Evolutionary conservation across 768 basidiomycete genomes (phyloP).

Genomic region (Candolleomyces eurysporus): DNA sequence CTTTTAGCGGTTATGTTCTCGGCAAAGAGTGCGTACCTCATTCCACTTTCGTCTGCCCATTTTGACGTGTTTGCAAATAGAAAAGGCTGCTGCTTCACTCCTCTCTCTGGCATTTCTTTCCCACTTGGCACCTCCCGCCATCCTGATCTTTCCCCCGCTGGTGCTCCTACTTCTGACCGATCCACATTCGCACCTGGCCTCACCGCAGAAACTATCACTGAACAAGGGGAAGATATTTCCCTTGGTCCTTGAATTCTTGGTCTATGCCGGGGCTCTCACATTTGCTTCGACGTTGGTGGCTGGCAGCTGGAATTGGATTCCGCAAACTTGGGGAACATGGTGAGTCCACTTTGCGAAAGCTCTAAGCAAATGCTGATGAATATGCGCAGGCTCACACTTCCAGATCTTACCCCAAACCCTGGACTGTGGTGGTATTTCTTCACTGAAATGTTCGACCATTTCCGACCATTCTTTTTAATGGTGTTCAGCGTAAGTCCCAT

Average conservation of each 20-base stretch:
- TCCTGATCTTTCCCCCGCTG: constrained; percentile 70
- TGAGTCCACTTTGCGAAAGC: constrained; percentile 27
- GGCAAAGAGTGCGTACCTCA: constrained; percentile 46
- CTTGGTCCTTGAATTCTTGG: constrained; percentile 46
- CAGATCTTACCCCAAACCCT: constrained; percentile 90
- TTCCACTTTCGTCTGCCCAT: background rate
- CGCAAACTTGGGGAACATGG: constrained; percentile 85
- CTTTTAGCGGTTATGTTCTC: constrained; percentile 71
- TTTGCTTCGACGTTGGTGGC: constrained; percentile 53
- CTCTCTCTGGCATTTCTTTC: constrained; percentile 68
- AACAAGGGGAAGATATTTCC: constrained; percentile 29
- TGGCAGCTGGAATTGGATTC: constrained; percentile 67
- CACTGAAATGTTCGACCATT: constrained; percentile 99
- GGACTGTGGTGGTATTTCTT: constrained; percentile 99
- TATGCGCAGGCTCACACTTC: constrained; percentile 63
- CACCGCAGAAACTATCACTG: constrained; percentile 43
- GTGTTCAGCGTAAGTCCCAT: constrained; percentile 76
- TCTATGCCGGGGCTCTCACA: constrained; percentile 49
- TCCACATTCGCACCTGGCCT: constrained; percentile 67
- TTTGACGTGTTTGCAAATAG: constrained; percentile 34
- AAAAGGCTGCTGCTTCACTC: constrained; percentile 53
- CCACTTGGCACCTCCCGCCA: constrained; percentile 76
- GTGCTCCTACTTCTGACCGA: constrained; percentile 60
- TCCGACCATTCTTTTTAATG: constrained; percentile 92
- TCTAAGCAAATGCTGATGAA: constrained; percentile 4